Evolutionary conservation across 495 filamentous ascomycete species (phyloP).

Genomic region (Pyrenula massariospora): DNA sequence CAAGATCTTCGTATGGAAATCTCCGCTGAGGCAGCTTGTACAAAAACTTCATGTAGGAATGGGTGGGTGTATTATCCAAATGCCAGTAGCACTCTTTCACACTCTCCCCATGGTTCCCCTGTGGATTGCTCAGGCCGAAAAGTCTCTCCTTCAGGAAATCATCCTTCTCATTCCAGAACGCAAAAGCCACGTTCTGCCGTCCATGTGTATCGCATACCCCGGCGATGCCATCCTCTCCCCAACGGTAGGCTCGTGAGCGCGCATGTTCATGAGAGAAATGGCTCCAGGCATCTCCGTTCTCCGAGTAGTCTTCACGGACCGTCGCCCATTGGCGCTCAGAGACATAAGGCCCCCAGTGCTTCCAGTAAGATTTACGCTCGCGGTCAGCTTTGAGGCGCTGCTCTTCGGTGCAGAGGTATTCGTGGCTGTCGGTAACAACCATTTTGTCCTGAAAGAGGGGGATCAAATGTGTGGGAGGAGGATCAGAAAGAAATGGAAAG

Average conservation of each 20-base stretch:
- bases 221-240: slow-evolving; percentile 96
- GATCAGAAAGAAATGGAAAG: too few relatives aligned
- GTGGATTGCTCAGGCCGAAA: slow-evolving; percentile 88
- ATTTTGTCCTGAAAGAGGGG: too few relatives aligned
- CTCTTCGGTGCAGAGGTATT: slow-evolving; percentile 79
- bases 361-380: slow-evolving; percentile 77
- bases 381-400: slow-evolving; percentile 76
- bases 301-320: slow-evolving; percentile 91
- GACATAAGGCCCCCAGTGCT: slow-evolving; percentile 69
- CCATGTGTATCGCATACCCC: slow-evolving; percentile 89
- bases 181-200: slow-evolving; percentile 81
- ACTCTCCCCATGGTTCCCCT: slow-evolving; percentile 93
- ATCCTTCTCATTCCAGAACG: slow-evolving; percentile 96
- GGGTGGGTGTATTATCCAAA: slow-evolving; percentile 75
- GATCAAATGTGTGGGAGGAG: too few relatives aligned
- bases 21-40: slow-evolving; percentile 92
- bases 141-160: slow-evolving; percentile 88
- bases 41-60: slow-evolving; percentile 84
- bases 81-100: slow-evolving; percentile 96
- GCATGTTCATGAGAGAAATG: slow-evolving; percentile 92
- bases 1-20: slow-evolving; percentile 82
- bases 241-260: slow-evolving; percentile 74
- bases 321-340: slow-evolving; percentile 77
- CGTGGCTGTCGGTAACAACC: slow-evolving; percentile 78
- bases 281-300: slow-evolving; percentile 90